A percentile compares a stretch with the other conserved stretches of the same genome.
Conservation (phyloP, 2,329 filamentous ascomycete species). For the Chrysoporthe deuterocubensis region DNA sequence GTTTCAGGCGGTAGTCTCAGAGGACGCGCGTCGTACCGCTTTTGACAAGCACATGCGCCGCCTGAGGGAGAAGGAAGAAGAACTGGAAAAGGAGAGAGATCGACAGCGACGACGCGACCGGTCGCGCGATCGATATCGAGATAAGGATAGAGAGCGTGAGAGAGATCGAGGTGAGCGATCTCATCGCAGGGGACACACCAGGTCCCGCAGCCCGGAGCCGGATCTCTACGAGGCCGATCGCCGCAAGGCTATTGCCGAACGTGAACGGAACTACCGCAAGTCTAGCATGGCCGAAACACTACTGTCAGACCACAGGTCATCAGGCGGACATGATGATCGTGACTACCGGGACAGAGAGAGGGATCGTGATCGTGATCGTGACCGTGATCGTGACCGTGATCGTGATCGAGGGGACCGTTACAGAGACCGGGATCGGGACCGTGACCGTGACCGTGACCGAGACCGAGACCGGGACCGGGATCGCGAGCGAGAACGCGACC, state of each 20-base stretch:
- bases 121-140: slow-evolving; percentile 52
- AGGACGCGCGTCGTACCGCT: slow-evolving; percentile 79
- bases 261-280: slow-evolving; percentile 92
- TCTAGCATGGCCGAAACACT: slow-evolving; percentile 69
- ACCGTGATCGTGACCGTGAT: slow-evolving; percentile 44
- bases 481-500: slow-evolving; percentile 44
- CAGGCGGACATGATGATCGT: slow-evolving; percentile 52
- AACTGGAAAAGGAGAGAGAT: slow-evolving; percentile 69
- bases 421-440: slow-evolving; percentile 38
- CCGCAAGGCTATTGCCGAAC: slow-evolving; percentile 88
- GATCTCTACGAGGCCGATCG: slow-evolving; percentile 96
- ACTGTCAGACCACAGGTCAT: slow-evolving; percentile 55
- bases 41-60: slow-evolving; percentile 93
- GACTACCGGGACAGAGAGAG: slow-evolving; percentile 42
- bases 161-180: slow-evolving; percentile 64
- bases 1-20: slow-evolving; percentile 79
- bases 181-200: slow-evolving; percentile 60
- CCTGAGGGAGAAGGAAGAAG: slow-evolving; percentile 88
- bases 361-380: slow-evolving; percentile 49
- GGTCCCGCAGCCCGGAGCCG: slow-evolving; percentile 83
- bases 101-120: slow-evolving; percentile 59
- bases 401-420: slow-evolving; percentile 37
- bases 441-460: slow-evolving; percentile 41
- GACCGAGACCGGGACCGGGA: slow-evolving; percentile 44
- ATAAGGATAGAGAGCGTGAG: slow-evolving; percentile 42